A percentile compares a stretch with the other conserved stretches of the same genome.
Conservation (phyloP, 768 basidiomycete genomes). For the Clitopilus hobsonii region DNA sequence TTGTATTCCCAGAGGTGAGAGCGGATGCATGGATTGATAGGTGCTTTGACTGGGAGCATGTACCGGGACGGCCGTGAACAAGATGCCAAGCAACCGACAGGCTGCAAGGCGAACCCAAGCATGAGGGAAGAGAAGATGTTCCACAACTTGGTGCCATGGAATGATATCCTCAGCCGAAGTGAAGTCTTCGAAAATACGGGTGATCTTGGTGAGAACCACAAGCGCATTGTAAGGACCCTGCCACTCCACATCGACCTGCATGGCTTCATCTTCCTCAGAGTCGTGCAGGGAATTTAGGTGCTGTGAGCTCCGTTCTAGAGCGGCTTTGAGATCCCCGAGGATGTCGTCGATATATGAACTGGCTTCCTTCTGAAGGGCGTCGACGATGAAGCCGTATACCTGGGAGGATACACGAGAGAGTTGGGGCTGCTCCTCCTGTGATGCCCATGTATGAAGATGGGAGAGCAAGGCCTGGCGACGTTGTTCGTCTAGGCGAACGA, state of each 20-base stretch:
- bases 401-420: slow-evolving; percentile 75
- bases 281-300: slow-evolving; percentile 22
- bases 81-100: slow-evolving; percentile 66
- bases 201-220: slow-evolving; percentile 56
- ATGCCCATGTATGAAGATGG: slow-evolving; percentile 78
- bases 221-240: slow-evolving; percentile 80
- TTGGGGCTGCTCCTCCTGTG: slow-evolving; percentile 51
- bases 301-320: slow-evolving; percentile 40
- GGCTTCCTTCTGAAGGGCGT: slow-evolving; percentile 50
- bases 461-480: slow-evolving; percentile 53
- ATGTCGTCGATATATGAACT: slow-evolving; percentile 41
- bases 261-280: slow-evolving; percentile 33
- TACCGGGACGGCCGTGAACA: slow-evolving; percentile 55
- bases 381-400: slow-evolving; percentile 78
- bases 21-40: slow-evolving; percentile 30
- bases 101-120: slow-evolving; percentile 89
- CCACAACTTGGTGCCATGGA: slow-evolving; percentile 58
- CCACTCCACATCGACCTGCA: slow-evolving; percentile 66
- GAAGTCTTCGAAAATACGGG: slow-evolving; percentile 51
- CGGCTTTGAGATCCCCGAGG: slow-evolving; percentile 49
- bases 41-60: slow-evolving; percentile 24
- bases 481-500: slow-evolving; percentile 60
- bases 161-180: slow-evolving; percentile 41
- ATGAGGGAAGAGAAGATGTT: slow-evolving; percentile 83
- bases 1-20: slow-evolving; percentile 54